Conservation (phyloP, 257 asterid species). For the Asclepias syriaca region DNA sequence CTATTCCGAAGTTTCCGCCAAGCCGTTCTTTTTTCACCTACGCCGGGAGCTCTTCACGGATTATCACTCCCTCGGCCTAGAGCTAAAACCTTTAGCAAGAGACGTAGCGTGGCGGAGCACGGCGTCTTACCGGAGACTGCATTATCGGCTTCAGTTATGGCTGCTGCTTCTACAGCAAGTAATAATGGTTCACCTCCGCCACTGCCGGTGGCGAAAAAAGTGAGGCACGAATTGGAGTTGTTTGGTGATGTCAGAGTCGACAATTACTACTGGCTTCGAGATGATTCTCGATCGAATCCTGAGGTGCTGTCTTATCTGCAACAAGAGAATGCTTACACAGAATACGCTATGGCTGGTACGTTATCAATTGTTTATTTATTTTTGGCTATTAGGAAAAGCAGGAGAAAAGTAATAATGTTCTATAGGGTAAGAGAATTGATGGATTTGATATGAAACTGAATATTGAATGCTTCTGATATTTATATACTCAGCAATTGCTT, state of each 20-base stretch:
- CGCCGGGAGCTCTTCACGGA: background rate
- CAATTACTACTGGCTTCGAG: slow-evolving; percentile 92
- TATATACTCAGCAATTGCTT: background rate
- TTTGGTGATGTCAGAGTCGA: slow-evolving; percentile 86
- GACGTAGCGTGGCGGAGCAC: background rate
- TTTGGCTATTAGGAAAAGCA: background rate
- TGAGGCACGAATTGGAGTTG: slow-evolving; percentile 83
- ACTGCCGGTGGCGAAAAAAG: slow-evolving; percentile 68
- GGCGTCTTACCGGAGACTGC: background rate
- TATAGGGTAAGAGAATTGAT: background rate
- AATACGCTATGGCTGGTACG: slow-evolving; percentile 74
- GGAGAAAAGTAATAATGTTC: background rate
- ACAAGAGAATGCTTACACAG: slow-evolving; percentile 65
- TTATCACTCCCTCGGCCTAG: background rate
- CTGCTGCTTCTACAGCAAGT: background rate
- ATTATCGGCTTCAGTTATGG: slow-evolving; percentile 1
- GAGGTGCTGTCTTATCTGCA: slow-evolving; percentile 54
- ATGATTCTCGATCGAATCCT: slow-evolving; percentile 74
- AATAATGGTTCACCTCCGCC: slow-evolving; percentile 21
- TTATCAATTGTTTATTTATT: background rate
- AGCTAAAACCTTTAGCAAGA: background rate
- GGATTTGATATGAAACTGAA: background rate
- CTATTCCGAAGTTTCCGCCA: slow-evolving; percentile 8
- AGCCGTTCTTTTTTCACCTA: background rate
- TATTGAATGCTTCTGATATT: background rate